A percentile compares a stretch with the other conserved stretches of the same genome.
These are phyloP conservation scores for Catunica adiposa DNA, from an alignment of 2,329 filamentous ascomycete genomes.

Conservation along the genomic window DNA sequence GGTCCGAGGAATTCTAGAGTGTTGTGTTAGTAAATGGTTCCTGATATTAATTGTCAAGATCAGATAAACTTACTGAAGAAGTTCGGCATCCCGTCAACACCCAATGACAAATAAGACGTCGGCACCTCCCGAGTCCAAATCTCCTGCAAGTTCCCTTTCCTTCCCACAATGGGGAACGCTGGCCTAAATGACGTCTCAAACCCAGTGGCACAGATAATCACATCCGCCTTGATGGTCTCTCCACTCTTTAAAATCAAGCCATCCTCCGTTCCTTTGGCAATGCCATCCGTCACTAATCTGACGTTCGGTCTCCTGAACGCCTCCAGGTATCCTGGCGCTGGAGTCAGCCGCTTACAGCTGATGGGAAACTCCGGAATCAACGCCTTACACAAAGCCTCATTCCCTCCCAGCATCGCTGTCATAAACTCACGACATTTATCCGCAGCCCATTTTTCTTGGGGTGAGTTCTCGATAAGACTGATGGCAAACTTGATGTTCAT, in stretches of 20 bases:
- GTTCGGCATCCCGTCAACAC: constrained; percentile 35
- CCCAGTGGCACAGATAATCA: constrained; percentile 41
- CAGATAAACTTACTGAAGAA: constrained; percentile 32
- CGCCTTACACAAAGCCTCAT: constrained; percentile 32
- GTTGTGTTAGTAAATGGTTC: neutral
- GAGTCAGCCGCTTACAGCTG: constrained; percentile 33
- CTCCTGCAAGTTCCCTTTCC: constrained; percentile 34
- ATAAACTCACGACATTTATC: constrained; percentile 30
- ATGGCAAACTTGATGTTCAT: constrained; percentile 28
- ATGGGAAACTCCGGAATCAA: constrained; percentile 34
- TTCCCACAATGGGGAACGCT: constrained; percentile 33
- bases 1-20: constrained; percentile 32
- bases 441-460: constrained; percentile 26
- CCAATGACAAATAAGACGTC: constrained; percentile 37
- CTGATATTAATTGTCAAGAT: neutral
- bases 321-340: constrained; percentile 33
- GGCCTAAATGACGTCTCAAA: constrained; percentile 38
- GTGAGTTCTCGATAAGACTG: constrained; percentile 27
- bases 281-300: constrained; percentile 29
- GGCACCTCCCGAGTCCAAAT: constrained; percentile 28
- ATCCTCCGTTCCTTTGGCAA: constrained; percentile 30
- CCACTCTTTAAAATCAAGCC: constrained; percentile 33
- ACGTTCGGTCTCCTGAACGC: constrained; percentile 31
- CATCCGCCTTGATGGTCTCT: constrained; percentile 34
- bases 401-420: constrained; percentile 29